phyloP scores from a whole-genome alignment of 148 eudicot genomes.

The Gaultheria prostrata region DNA sequence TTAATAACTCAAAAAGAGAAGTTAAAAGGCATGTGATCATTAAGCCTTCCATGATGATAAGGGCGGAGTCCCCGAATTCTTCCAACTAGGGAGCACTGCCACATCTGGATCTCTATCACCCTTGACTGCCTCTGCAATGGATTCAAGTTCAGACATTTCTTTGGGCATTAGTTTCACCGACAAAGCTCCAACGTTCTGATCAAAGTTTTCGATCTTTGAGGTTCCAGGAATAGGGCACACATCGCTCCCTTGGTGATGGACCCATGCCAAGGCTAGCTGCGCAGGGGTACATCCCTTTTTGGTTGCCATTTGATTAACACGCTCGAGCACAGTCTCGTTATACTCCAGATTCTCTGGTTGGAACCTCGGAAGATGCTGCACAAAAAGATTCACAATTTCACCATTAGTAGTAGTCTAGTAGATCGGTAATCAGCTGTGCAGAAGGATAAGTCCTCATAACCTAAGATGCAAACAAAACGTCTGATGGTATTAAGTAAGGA shows the following conservation, averaged over 20 bases:
- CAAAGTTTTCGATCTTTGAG: constrained; percentile 17
- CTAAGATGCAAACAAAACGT: neutral
- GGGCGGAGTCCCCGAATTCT: neutral
- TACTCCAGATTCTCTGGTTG: constrained; percentile 13
- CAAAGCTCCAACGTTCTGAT: constrained; percentile 19
- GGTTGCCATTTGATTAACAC: constrained; percentile 15
- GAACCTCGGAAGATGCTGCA: neutral
- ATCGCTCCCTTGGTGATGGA: constrained; percentile 8
- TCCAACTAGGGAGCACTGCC: neutral
- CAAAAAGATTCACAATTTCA: neutral
- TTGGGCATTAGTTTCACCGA: constrained; percentile 8
- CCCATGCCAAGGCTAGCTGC: constrained; percentile 24
- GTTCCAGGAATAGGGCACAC: neutral
- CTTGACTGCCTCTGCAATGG: neutral
- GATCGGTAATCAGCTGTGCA: neutral
- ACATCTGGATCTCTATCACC: neutral
- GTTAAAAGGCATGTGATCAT: neutral
- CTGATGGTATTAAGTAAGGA: neutral
- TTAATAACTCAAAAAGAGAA: neutral
- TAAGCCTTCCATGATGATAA: neutral
- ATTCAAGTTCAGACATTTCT: constrained; percentile 5
- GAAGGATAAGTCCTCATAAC: neutral
- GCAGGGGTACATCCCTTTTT: constrained; percentile 19
- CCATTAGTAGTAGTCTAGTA: no score
- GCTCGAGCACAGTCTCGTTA: constrained; percentile 12